Conservation (phyloP, 2,329 filamentous ascomycete genomes). For the Ascochyta rabiei region DNA sequence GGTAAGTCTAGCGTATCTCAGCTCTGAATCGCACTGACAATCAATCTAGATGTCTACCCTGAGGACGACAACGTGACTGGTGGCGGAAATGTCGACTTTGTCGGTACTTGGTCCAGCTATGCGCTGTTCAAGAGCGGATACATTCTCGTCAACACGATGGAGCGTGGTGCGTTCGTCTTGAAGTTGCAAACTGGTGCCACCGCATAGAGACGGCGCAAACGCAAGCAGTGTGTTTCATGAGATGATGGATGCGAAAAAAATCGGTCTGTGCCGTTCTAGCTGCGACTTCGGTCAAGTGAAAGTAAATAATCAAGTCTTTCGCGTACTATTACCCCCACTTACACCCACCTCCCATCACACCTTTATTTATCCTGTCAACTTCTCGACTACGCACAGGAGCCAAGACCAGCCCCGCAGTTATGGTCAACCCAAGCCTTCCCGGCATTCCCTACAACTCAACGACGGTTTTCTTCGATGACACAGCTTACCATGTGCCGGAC, state of each 20-base stretch:
- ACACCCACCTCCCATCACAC: not conserved
- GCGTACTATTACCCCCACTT: not conserved
- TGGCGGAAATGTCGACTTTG: slow-evolving; percentile 51
- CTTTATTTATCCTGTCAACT: not conserved
- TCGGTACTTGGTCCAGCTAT: slow-evolving; percentile 54
- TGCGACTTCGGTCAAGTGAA: not conserved
- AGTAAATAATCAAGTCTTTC: not conserved
- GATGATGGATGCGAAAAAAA: not conserved
- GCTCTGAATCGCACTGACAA: slow-evolving; percentile 1
- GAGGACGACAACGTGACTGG: slow-evolving; percentile 49
- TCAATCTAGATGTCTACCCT: slow-evolving; percentile 47
- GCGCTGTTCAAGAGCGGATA: slow-evolving; percentile 48
- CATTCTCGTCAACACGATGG: slow-evolving; percentile 51
- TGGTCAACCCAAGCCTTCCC: not conserved
- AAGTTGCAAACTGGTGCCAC: slow-evolving; percentile 39
- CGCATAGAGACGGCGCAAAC: slow-evolving; percentile 7
- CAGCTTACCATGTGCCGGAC: not conserved
- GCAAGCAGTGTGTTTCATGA: not conserved
- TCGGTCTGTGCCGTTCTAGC: not conserved
- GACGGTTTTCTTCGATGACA: not conserved
- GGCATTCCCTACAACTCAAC: not conserved
- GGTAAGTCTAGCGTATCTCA: slow-evolving; percentile 8
- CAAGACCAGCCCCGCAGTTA: not conserved
- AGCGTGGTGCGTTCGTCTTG: slow-evolving; percentile 47
- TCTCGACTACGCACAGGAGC: not conserved